phyloP scores from a whole-genome alignment of 164 flowering plant genomes.

The Vitis rotundifolia region DNA sequence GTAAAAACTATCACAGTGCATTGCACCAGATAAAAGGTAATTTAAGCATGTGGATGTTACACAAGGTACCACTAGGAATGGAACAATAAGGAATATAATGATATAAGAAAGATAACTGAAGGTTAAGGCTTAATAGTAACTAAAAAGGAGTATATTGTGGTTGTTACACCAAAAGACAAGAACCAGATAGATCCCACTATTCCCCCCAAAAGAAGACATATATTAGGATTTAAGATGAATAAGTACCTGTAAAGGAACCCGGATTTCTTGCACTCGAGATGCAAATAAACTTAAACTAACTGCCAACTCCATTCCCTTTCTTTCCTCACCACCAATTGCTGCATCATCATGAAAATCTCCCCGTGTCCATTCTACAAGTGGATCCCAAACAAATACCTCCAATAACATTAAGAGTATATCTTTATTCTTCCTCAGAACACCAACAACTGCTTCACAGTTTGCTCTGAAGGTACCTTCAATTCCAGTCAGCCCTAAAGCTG shows the following conservation, averaged over 20 bases:
- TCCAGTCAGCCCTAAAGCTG: constrained; percentile 93
- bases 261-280: constrained; percentile 96
- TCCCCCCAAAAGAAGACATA: not conserved
- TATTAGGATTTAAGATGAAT: not conserved
- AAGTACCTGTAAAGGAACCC: constrained; percentile 91
- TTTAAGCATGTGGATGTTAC: too few relatives aligned
- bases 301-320: constrained; percentile 99
- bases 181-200: not conserved
- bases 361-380: constrained; percentile 97
- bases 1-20: not conserved
- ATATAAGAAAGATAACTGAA: not conserved
- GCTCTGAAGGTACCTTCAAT: constrained; percentile 86
- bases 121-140: not conserved
- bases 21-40: not conserved
- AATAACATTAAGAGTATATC: constrained; percentile 85
- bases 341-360: constrained; percentile 98
- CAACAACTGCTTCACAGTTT: constrained; percentile 88
- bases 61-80: too few relatives aligned
- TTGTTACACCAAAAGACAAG: not conserved
- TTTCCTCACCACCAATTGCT: constrained; percentile 94
- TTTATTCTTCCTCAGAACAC: constrained; percentile 82
- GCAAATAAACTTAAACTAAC: constrained; percentile 99
- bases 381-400: constrained; percentile 98
- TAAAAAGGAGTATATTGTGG: not conserved
- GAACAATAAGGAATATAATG: not conserved